Base-by-base conservation (phyloP, 2,329 filamentous ascomycete species). In the Lizonia empirigonia region DNA sequence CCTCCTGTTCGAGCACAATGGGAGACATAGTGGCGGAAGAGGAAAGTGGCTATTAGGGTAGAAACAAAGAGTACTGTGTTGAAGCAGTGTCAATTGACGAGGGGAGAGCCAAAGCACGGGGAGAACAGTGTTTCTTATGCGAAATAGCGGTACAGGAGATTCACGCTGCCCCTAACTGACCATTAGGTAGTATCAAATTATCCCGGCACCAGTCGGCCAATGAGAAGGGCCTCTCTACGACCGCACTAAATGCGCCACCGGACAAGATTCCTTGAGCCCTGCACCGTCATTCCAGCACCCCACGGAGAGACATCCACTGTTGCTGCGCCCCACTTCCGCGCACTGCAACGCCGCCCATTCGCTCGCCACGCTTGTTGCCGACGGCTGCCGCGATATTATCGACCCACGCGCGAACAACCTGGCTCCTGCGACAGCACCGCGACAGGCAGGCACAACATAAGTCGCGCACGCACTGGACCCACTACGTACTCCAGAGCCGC, bases 1-100 rank as follows among this genome's bases (percentile, higher is more conserved):
- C 85, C 78, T 96, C 90, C 69, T 80, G 78, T 82, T 96, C 91
- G 73, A 96, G 87, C 55, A 74, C 72, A 59, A 72, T 64, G 41
- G 81, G 78, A 63, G 80, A 75, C 82, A 84, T 84, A 56, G 61
- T 76, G 67, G 60, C 53, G 52, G 40, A 34, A 39, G 46, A 41
- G 23, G 40, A 44, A 38, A 18, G 44, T 39, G 15, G 32, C 36
- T 13, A 37, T 36, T 40, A 34, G 18, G 19, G 44, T 46, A 37
- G 41, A 48, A 47, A 37, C 40, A 26, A 47, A 33, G 18, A 12
- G 38, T 41, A 52, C 49, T 47, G 49, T 52, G 42, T 52, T 47
- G 49, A 52, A 52, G 49, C 49, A 52, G 42, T 37, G 42, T 46
- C 56, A 64, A 64, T 64, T 60, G 59, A 44, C 39, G 10, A 32